Base-by-base conservation (phyloP, 805 yeast genomes). In the Starmerella roubikii region DNA sequence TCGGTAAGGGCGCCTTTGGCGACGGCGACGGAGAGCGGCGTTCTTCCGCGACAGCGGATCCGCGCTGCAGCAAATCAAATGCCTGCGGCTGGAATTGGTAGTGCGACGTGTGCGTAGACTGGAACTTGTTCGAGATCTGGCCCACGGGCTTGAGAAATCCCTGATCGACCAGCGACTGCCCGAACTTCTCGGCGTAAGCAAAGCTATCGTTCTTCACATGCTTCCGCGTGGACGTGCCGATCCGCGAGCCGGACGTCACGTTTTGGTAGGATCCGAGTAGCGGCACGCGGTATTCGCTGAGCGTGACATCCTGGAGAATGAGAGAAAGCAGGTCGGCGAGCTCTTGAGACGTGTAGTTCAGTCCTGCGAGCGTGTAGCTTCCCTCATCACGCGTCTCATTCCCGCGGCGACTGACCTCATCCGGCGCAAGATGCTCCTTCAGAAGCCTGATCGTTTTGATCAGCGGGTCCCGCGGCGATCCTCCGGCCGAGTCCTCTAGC, bases 121-220 rank as follows among this genome's bases (percentile, higher is more conserved):
- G 78, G 57, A 82, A 83, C 38, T 41, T 39, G 39, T 57, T 63
- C 29, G 54, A 45, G 18, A 52, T 37, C 32, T 73, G 66, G 2
- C 86, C 88, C 21, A 80, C 73, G 16, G 76, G 65, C 37, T 63
- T 64, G 23, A 82, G 54, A 45, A 71, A 78, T 0, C 81, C 85
- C 37, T 67, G 54, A 25, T 69, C 63, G 11, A 81, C 59, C 44
- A 82, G 63, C 47, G 75, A 82, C 57, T 80, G 88, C 16, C 94
- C 94, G 56, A 80, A 73, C 26, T 54, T 54, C 57, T 84, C 94
- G 9, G 82, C 78, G 48, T 68, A 69, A 15, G 72, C 80, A 20
- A 76, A 60, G 49, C 70, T 68, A 12, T 55, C 52, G 32, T 67
- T 60, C 10, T 67, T 61, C 36, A 74, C 57, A 45, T 69, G 67